A percentile compares a stretch with the other conserved stretches of the same genome.
Conservation (phyloP, 331 rosid genomes). For the Saraca asoca region DNA sequence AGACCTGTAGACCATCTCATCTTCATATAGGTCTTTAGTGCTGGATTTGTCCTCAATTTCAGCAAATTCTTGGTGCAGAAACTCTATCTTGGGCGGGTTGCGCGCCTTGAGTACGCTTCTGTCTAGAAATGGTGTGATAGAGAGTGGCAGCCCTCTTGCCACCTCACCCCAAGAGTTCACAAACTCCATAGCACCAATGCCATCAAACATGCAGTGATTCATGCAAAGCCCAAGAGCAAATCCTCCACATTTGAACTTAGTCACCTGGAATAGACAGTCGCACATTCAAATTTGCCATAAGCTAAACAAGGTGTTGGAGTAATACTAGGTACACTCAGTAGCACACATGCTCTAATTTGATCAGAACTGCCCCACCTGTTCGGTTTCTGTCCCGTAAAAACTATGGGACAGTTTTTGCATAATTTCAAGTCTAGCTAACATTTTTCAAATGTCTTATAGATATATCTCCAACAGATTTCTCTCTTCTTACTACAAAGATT, state of each 20-base stretch:
- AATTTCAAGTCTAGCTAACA: no score
- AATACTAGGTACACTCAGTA: no score
- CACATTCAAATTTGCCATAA: background rate
- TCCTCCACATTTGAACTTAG: conserved; percentile 81
- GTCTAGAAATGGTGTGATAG: conserved; percentile 57
- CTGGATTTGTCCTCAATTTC: conserved; percentile 56
- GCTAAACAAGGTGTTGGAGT: background rate
- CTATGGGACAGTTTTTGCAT: no score
- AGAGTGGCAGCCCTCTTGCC: conserved; percentile 57
- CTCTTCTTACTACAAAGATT: background rate
- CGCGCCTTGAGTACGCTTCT: conserved; percentile 59
- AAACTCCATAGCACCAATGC: conserved; percentile 80
- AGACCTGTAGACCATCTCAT: conserved; percentile 60
- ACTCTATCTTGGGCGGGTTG: conserved; percentile 54
- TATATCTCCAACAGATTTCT: no score
- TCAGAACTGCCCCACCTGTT: no score
- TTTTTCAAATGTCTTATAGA: no score
- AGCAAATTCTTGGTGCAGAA: conserved; percentile 65
- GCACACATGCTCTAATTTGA: no score
- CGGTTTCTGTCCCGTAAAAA: no score
- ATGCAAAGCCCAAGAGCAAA: conserved; percentile 76
- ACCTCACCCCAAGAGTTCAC: conserved; percentile 78
- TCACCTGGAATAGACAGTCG: conserved; percentile 53
- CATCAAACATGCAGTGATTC: conserved; percentile 87
- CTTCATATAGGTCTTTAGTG: conserved; percentile 40